Evolutionary conservation across 2,329 filamentous ascomycete genomes (phyloP).

Genomic region (Neofusicoccum parvum): DNA sequence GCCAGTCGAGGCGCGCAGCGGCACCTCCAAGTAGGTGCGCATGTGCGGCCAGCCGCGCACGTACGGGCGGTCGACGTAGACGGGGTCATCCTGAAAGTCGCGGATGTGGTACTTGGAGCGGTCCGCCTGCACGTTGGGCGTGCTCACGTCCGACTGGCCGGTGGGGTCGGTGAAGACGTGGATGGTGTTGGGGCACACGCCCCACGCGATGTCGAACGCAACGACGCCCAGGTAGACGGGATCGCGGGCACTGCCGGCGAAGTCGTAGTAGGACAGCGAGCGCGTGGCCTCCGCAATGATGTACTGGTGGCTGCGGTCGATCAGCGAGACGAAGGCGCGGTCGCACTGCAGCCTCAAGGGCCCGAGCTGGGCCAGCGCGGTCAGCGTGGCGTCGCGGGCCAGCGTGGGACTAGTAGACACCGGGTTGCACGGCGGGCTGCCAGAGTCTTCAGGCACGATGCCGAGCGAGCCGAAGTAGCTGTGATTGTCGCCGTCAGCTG

Average conservation of each 20-base stretch:
- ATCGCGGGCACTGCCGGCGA: conserved; percentile 1
- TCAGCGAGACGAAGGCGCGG: conserved; percentile 46
- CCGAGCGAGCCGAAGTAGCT: conserved; percentile 13
- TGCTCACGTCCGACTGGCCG: conserved; percentile 18
- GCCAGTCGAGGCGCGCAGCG: conserved; percentile 35
- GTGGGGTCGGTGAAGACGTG: background rate
- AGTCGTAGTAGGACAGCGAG: conserved; percentile 41
- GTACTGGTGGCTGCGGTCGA: conserved; percentile 52
- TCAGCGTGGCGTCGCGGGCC: conserved; percentile 25
- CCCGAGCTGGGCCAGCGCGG: conserved; percentile 39
- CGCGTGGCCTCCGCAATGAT: conserved; percentile 54
- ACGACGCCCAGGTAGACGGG: background rate
- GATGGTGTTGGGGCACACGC: background rate
- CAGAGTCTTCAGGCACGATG: background rate
- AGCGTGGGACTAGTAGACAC: background rate
- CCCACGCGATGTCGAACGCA: background rate
- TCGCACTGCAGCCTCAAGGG: conserved; percentile 39
- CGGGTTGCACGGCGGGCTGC: background rate
- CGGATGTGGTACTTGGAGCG: conserved; percentile 32
- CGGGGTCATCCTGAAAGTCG: conserved; percentile 35
- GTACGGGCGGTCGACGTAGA: conserved; percentile 35
- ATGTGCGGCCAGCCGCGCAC: conserved; percentile 31
- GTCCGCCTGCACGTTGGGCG: conserved; percentile 28
- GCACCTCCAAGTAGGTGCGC: conserved; percentile 37
- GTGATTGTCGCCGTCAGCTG: background rate